These are phyloP conservation scores for Cladosporium sp. DNA, from an alignment of 2,329 filamentous ascomycete species.

Conservation along the genomic window DNA sequence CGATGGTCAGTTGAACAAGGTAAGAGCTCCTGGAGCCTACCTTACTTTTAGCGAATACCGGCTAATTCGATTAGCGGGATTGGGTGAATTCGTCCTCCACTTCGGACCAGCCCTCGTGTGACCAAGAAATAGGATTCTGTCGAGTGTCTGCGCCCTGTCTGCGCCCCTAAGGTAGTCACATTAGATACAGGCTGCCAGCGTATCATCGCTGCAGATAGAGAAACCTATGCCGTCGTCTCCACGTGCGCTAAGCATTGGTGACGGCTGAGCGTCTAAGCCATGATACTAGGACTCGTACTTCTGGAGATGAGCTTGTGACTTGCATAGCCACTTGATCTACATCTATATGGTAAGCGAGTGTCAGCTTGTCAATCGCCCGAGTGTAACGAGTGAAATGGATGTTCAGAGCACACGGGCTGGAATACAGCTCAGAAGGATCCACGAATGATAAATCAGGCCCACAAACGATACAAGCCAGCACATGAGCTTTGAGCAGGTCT, in stretches of 20 bases:
- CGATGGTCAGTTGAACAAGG: neutral
- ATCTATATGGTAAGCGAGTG: neutral
- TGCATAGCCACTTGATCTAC: neutral
- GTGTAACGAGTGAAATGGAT: too few species aligned
- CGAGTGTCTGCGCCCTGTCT: neutral
- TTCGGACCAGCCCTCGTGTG: neutral
- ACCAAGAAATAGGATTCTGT: neutral
- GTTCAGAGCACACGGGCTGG: neutral
- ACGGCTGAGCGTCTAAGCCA: neutral
- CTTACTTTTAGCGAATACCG: neutral
- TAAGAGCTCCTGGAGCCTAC: neutral
- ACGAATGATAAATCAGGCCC: neutral
- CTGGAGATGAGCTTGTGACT: neutral
- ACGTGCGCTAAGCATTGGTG: neutral
- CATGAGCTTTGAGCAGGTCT: neutral
- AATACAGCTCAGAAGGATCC: neutral
- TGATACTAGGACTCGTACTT: neutral
- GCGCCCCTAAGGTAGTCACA: neutral
- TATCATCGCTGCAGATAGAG: neutral
- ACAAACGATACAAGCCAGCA: neutral
- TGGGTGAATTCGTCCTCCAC: neutral
- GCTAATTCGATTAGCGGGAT: neutral
- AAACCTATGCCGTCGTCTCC: neutral
- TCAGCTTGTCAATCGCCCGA: too few species aligned
- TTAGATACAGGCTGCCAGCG: neutral